Evolutionary conservation across 768 basidiomycete genomes (phyloP), one percentile per base, ranked within the genome.

Genomic region (Inosperma sp.): DNA sequence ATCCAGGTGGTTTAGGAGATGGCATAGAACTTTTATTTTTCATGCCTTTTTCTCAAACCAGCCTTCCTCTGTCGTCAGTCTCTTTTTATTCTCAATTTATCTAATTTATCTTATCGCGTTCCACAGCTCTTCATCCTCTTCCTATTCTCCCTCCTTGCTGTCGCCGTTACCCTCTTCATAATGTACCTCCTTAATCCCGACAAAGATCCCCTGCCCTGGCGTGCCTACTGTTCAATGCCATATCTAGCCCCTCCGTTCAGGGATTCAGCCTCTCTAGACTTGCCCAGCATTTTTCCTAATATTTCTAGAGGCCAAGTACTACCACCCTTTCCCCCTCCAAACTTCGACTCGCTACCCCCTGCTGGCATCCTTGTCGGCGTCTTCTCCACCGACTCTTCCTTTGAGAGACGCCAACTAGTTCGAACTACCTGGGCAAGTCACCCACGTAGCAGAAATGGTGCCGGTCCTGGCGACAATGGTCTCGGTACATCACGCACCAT

Each of bases 141-240:
- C 54, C 72, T 93, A 48, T 78, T 95, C 60, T 84, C 84, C 46
- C 72, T 83, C 55, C 84, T 96, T 65, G 88, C 88, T 47, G 82
- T 90, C 53, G 82, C 83, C 53, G 75, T 94, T 59, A 94, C 93
- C 25, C 80, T 93, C 53, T 74, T 90, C 49, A 77, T 97, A 68
- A 93, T 93, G 62, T 88, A 96, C 68, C 79, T 94, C 54, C 79
- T 97, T 63, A 94, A 96, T 65, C 94, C 93, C 51, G 95, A 98
- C 77, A 97, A 96, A 67, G 84, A 88, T 46, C 87, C 93, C 17
- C 72, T 96, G 6, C 93, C 93, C 39, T 98, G 93, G 93, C 82
- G 93, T 59, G 83, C 86, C 17, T 96, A 95, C 65, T 98, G 95
- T 69, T 81, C 88, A 19, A 75, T 82, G 48, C 86, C 85, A 4